Evolutionary conservation across 1,139 yeast species (phyloP), one percentile per base, ranked within the genome.

Genomic region (Debaryomyces sp.): DNA sequence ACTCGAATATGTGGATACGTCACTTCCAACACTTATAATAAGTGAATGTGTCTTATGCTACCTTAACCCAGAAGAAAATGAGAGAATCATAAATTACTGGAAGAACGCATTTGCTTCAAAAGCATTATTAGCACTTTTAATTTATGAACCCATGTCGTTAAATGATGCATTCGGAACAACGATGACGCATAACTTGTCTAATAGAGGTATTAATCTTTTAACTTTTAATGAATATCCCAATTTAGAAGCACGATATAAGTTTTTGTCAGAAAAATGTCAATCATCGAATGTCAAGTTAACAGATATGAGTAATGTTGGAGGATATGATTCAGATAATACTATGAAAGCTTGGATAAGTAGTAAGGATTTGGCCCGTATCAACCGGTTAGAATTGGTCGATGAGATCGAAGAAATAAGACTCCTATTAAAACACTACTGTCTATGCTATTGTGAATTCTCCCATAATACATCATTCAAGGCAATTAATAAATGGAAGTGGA

Each of bases 21-120:
- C 60, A 0, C 43, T 69, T 1, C 95, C 96, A 1, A 90, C 97
- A 0, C 62, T 94, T 8, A 68, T 92, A 2, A 69, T 94, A 24
- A 86, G 96, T 49, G 99, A 94, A 66, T 94, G 98, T 67, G 92
- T 92, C 43, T 72, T 94, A 29, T 94, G 98, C 63, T 94, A 94
- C 61, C 65, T 89, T 52, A 77, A 81, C 4, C 84, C 89, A 0
- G 66, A 67, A 1, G 82, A 80, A 26, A 80, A 94, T 9, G 75
- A 77, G 44, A 47, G 60, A 5, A 77, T 90, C 7, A 66, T 94
- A 6, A 54, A 66, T 2, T 71, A 67, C 46, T 75, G 77, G 77
- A 56, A 54, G 10, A 45, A 54, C 0, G 37, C 51, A 10, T 59
- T 76, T 24, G n/a, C 49, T 0, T 33, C 50, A 3, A 33, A 55